phyloP scores from a whole-genome alignment of 345 rosid species.

The Arabis hirsuta region DNA sequence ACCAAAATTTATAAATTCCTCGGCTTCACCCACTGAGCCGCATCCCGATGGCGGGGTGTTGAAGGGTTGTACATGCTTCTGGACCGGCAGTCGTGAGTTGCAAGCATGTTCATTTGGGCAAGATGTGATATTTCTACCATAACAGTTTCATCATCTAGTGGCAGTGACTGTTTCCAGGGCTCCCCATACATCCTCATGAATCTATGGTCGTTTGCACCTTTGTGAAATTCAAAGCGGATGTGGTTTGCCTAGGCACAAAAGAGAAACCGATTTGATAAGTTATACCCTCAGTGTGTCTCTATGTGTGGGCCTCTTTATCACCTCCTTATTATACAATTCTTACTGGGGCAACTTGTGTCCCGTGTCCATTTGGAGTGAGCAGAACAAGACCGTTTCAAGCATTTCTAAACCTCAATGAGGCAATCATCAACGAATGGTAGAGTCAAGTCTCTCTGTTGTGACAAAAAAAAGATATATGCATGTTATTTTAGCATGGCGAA shows the following conservation, averaged over 20 bases:
- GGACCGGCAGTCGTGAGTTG: slow-evolving; percentile 70
- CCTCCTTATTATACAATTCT: slow-evolving; percentile 7
- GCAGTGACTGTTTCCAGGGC: slow-evolving; percentile 96
- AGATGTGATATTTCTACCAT: slow-evolving; percentile 88
- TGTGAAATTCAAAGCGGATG: slow-evolving; percentile 83
- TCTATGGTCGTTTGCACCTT: slow-evolving; percentile 76
- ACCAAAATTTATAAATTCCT: slow-evolving; percentile 79
- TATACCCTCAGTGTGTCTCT: slow-evolving; percentile 18
- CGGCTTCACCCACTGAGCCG: slow-evolving; percentile 46
- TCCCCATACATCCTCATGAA: slow-evolving; percentile 97
- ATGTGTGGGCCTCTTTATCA: neutral
- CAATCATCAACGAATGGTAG: slow-evolving; percentile 91
- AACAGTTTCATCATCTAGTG: slow-evolving; percentile 73
- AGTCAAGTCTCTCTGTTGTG: slow-evolving; percentile 73
- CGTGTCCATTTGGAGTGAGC: slow-evolving; percentile 86
- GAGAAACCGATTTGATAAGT: neutral
- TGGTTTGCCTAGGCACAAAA: slow-evolving; percentile 63
- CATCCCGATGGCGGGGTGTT: slow-evolving; percentile 37
- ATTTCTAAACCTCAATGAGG: slow-evolving; percentile 76
- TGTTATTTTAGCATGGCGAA: slow-evolving; percentile 6
- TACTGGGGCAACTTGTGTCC: slow-evolving; percentile 70
- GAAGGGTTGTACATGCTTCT: slow-evolving; percentile 58
- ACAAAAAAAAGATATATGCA: slow-evolving; percentile 24
- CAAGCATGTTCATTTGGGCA: slow-evolving; percentile 93
- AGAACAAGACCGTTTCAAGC: slow-evolving; percentile 98